A percentile compares a stretch with the other conserved stretches of the same genome.
Evolutionary conservation across 2,329 filamentous ascomycete genomes (phyloP).

Genomic region (Fusarium scirpi): DNA sequence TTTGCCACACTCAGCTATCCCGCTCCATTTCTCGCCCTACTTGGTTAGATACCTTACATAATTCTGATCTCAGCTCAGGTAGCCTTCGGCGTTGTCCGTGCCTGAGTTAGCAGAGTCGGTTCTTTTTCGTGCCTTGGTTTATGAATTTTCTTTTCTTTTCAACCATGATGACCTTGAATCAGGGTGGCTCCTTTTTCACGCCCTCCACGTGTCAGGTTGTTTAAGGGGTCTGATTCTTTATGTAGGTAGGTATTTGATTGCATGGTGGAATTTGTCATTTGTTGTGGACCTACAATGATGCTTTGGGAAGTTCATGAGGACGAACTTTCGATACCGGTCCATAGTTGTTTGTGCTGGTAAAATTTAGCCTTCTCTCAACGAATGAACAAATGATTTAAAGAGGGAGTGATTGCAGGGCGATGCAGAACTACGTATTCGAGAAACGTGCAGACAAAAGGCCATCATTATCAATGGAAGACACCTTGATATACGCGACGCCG

Average conservation of each 20-base stretch:
- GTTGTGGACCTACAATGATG: background rate
- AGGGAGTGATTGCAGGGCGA: background rate
- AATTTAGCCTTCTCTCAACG: background rate
- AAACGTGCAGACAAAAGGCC: background rate
- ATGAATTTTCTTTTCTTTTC: constrained; percentile 11
- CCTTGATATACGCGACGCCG: background rate
- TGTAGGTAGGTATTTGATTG: background rate
- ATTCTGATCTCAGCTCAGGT: constrained; percentile 36
- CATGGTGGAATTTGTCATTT: background rate
- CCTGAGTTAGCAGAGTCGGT: constrained; percentile 14
- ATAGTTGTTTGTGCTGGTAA: background rate
- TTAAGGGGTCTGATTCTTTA: background rate
- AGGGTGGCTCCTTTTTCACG: background rate
- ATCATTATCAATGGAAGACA: background rate
- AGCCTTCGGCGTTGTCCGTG: constrained; percentile 40
- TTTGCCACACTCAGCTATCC: constrained; percentile 36
- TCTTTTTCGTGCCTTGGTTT: constrained; percentile 6
- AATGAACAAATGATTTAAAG: background rate
- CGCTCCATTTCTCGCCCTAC: constrained; percentile 2
- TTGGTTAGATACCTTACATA: constrained; percentile 32
- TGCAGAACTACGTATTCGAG: background rate
- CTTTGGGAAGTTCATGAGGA: background rate
- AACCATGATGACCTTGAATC: constrained; percentile 2
- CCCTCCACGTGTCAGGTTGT: background rate
- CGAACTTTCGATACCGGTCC: background rate